Percentiles rank a stretch among this genome's conserved stretches.
Evolutionary conservation across 306 rosid species (phyloP).

Genomic region (Dalbergia cultrata): DNA sequence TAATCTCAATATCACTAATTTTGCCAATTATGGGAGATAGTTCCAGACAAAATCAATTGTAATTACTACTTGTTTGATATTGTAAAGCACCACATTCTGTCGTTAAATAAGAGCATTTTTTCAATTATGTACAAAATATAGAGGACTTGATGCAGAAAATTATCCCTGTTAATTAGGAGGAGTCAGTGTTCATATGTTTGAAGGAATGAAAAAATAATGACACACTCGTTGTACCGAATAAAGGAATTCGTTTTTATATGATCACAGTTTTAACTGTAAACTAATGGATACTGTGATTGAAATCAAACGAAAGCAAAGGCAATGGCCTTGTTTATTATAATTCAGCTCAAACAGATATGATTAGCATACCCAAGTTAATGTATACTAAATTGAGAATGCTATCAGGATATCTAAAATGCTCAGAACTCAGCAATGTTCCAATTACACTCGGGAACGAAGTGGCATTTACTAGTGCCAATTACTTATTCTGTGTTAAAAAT

Average conservation of each 20-base stretch:
- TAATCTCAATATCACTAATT: conserved; percentile 24
- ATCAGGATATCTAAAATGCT: not conserved
- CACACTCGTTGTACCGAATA: no score
- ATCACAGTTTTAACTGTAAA: not conserved
- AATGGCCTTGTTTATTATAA: not conserved
- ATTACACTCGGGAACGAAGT: not conserved
- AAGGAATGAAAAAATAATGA: not conserved
- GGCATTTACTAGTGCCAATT: not conserved
- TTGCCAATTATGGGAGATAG: not conserved
- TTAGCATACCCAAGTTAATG: no score
- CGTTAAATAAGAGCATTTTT: not conserved
- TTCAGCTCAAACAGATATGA: not conserved
- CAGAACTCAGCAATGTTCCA: not conserved
- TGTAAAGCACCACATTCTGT: no score
- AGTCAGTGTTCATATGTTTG: not conserved
- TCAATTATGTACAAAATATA: not conserved
- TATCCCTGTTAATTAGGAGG: not conserved
- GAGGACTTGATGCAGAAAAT: not conserved
- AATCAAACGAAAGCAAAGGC: not conserved
- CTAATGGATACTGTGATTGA: not conserved
- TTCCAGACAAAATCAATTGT: no score
- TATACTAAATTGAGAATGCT: not conserved
- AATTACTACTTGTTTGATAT: no score
- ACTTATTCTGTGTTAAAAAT: not conserved
- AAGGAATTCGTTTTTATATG: not conserved